Conservation (phyloP, 768 basidiomycete species). For the Kwoniella pini region DNA sequence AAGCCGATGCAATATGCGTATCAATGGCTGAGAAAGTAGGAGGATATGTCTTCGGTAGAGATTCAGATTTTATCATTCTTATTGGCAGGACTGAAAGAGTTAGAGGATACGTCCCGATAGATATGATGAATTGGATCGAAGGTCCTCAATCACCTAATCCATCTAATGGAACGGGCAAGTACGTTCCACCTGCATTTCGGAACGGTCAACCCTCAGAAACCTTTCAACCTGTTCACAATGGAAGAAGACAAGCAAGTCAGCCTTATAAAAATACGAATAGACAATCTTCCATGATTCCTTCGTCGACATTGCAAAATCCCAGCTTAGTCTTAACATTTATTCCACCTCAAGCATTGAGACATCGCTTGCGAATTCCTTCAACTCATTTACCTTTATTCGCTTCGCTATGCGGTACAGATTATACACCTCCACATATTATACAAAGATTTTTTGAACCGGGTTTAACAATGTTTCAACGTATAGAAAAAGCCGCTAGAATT, state of each 20-base stretch:
- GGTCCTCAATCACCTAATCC: constrained; percentile 8
- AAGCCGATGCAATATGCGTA: constrained; percentile 52
- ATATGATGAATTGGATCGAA: constrained; percentile 53
- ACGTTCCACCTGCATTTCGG: not conserved
- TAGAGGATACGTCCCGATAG: constrained; percentile 52
- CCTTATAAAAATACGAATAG: constrained; percentile 6
- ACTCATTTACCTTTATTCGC: constrained; percentile 49
- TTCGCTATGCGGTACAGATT: constrained; percentile 49
- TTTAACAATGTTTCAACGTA: constrained; percentile 21
- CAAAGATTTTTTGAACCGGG: constrained; percentile 40
- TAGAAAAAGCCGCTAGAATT: constrained; percentile 50
- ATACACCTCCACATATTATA: constrained; percentile 34
- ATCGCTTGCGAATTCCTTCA: constrained; percentile 45
- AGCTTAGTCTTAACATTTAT: constrained; percentile 38
- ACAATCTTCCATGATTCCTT: constrained; percentile 29
- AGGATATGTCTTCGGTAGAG: constrained; percentile 49
- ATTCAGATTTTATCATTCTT: constrained; percentile 52
- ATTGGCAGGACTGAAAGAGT: constrained; percentile 21
- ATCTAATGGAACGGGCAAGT: not conserved
- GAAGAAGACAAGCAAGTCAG: constrained; percentile 2
- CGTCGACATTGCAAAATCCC: constrained; percentile 18
- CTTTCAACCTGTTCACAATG: constrained; percentile 14
- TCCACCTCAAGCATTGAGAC: constrained; percentile 37
- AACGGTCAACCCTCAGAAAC: not conserved
- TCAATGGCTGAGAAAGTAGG: constrained; percentile 44